Conservation (phyloP, 208 protist species). For the Novymonas esmeraldas region DNA sequence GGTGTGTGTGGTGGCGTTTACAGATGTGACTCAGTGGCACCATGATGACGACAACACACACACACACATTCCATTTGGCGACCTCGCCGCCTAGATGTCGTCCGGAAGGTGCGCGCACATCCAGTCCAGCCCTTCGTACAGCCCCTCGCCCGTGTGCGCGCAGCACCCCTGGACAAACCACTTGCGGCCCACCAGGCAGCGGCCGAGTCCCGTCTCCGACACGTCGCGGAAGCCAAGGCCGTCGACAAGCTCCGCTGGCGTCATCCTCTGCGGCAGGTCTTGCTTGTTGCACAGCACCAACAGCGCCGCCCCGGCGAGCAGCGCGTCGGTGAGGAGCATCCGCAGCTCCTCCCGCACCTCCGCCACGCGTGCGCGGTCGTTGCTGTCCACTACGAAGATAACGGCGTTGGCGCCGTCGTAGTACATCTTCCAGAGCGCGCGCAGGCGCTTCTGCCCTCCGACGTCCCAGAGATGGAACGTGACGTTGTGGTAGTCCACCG, state of each 20-base stretch:
- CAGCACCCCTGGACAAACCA: constrained; percentile 97
- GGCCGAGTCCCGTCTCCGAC: constrained; percentile 34
- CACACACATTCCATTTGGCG: not conserved
- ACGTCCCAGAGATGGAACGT: constrained; percentile 99
- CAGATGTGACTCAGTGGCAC: too few relatives aligned
- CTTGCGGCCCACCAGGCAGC: constrained; percentile 44
- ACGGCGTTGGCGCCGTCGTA: constrained; percentile 95
- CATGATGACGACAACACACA: too few relatives aligned
- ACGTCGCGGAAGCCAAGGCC: constrained; percentile 53
- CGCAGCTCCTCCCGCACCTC: constrained; percentile 84
- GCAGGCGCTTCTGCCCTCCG: constrained; percentile 96
- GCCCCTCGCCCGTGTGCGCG: constrained; percentile 94
- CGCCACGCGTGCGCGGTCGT: constrained; percentile 82
- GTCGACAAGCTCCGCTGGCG: constrained; percentile 63
- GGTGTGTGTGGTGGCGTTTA: too few relatives aligned
- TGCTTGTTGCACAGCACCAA: constrained; percentile 98
- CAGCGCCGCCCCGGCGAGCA: constrained; percentile 79
- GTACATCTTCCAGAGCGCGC: constrained; percentile 96
- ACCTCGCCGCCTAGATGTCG: not conserved
- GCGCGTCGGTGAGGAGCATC: constrained; percentile 80
- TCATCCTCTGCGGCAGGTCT: constrained; percentile 79
- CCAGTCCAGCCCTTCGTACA: constrained; percentile 98
- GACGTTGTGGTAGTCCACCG: constrained; percentile 97
- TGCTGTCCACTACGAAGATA: constrained; percentile 95
- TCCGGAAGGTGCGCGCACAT: constrained; percentile 81